Conservation (phyloP, 225 moss, liverwort and hornwort species). For the Lunularia cruciata region DNA sequence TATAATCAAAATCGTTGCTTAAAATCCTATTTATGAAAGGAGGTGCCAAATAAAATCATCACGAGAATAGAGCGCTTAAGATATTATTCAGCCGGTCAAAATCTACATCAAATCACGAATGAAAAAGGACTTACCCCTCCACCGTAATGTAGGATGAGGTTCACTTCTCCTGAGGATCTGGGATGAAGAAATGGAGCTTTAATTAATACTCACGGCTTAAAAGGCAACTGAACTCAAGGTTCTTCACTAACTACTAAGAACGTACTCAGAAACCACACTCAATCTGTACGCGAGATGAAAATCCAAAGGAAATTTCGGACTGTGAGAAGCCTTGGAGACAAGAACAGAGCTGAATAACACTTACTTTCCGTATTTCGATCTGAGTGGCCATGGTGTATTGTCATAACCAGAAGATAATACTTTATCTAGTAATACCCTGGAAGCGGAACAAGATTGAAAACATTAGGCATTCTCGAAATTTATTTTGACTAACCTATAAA, state of each 20-base stretch:
- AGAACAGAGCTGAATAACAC: not conserved
- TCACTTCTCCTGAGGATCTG: slow-evolving; percentile 54
- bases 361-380: slow-evolving; percentile 50
- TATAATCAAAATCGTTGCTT: no score
- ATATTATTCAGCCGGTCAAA: no score
- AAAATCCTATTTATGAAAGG: no score
- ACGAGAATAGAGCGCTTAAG: no score
- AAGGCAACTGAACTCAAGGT: not conserved
- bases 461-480: not conserved
- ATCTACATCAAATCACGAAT: not conserved
- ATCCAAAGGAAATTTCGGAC: not conserved
- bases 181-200: not conserved
- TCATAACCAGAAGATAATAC: slow-evolving; percentile 67
- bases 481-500: no score
- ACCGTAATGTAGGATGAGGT: slow-evolving; percentile 63
- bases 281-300: not conserved
- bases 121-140: slow-evolving; percentile 7
- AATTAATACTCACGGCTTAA: not conserved
- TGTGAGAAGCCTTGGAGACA: not conserved
- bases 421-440: slow-evolving; percentile 70
- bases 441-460: not conserved
- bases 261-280: not conserved
- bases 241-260: not conserved
- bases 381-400: slow-evolving; percentile 68
- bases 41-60: no score